Evolutionary conservation across 352 stramenopile genomes (phyloP), one percentile per base, ranked within the genome.

Genomic region (Pythium utonaiense): DNA sequence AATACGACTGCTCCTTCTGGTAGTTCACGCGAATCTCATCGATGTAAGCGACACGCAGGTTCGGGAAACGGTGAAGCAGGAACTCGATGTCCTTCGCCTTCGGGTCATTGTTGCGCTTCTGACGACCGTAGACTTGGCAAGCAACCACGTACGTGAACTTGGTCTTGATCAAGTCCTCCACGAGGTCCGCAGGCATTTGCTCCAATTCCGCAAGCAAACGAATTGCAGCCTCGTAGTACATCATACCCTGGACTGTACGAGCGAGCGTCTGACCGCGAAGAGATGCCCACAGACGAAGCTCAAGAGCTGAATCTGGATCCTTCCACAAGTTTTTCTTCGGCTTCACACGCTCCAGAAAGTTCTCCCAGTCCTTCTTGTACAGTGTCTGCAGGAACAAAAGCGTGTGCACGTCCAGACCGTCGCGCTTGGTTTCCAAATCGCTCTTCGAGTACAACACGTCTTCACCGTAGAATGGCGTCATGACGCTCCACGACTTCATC

Each of bases 61-160:
- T 98, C 28, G 95, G 96, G 77, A 98, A 98, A 8, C 95, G 86
- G 59, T 98, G 94, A 69, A 99, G 87, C 19, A 99, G 72, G 67
- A 97, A 95, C 53, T 99, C 97, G 70, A 99, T 99, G 69, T 99
- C 97, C 54, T 97, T 95, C 0, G 96, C 97, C 78, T 99, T 99
- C 0, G 92, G 76, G 71, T 99, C 96, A 70, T 99, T 97, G 71
- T 98, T 98, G 62, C 97, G 96, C 74, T 98, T 99, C 86, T 99
- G 97, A 21, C 91, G 91, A 57, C 96, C 97, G 70, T 99, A 99
- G 36, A 99, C 96, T 70, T 99, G 97, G 69, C 96, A 99, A 6
- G 96, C 91, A 7, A 99, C 96, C 59, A 99, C 90, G 74, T 99
- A 99, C 41, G 95, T 97, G 72, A 99, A 99, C 80, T 99, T 99